Conservation (phyloP, 192 early-diverging fungal genomes). For the Backusella tuberculispora region DNA sequence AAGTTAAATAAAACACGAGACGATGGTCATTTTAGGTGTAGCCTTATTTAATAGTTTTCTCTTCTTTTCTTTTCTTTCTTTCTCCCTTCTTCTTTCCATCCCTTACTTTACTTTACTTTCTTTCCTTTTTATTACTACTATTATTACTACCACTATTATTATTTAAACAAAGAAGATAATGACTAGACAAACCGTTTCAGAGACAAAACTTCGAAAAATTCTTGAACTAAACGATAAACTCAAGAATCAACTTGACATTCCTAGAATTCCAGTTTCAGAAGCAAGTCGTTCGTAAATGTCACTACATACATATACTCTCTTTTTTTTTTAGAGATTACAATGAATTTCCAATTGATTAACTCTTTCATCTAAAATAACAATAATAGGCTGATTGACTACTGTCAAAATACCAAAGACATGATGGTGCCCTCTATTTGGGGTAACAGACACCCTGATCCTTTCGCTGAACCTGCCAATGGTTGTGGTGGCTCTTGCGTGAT, state of each 20-base stretch:
- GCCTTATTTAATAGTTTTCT: neutral
- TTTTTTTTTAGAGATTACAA: neutral
- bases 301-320: neutral
- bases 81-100: neutral
- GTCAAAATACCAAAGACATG: slow-evolving; percentile 11
- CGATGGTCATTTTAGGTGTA: slow-evolving; percentile 2
- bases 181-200: slow-evolving; percentile 29
- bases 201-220: slow-evolving; percentile 72
- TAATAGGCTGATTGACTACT: slow-evolving; percentile 17
- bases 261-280: slow-evolving; percentile 75
- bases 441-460: neutral
- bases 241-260: slow-evolving; percentile 78
- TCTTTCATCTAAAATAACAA: neutral
- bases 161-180: neutral
- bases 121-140: neutral
- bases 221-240: slow-evolving; percentile 75
- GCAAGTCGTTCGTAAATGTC: slow-evolving; percentile 54
- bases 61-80: neutral
- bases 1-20: neutral
- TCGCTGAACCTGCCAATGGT: slow-evolving; percentile 1
- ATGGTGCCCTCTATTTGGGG: slow-evolving; percentile 17
- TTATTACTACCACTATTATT: neutral
- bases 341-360: neutral
- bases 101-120: neutral
- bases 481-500: slow-evolving; percentile 5